Evolutionary conservation across 148 eudicot species (phyloP).

Genomic region (Diospyros kaki): DNA sequence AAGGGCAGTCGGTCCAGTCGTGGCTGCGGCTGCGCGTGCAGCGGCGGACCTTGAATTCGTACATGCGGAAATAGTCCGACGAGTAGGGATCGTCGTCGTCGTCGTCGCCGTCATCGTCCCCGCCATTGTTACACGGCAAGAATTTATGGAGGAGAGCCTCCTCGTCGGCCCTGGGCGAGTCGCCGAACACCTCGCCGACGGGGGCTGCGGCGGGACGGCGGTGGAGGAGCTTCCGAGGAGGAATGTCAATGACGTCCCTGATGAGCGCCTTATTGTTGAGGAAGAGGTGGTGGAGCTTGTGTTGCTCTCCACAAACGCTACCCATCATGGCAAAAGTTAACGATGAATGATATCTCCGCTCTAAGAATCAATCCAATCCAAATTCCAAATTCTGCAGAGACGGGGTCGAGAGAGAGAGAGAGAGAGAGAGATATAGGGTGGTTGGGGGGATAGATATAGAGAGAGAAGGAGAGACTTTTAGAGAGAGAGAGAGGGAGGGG

Average conservation of each 20-base stretch:
- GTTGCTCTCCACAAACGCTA: conserved; percentile 45
- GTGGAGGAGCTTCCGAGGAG: conserved; percentile 58
- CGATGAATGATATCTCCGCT: too few relatives aligned
- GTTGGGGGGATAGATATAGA: neutral
- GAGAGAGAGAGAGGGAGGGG: conserved; percentile 9
- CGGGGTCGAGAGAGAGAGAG: neutral
- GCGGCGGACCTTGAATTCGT: conserved; percentile 85
- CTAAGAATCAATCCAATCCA: too few relatives aligned
- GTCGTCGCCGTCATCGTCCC: conserved; percentile 34
- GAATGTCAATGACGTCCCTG: conserved; percentile 58
- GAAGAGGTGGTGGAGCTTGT: conserved; percentile 42
- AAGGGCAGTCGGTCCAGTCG: conserved; percentile 96
- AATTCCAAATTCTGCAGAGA: conserved; percentile 16
- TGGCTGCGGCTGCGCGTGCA: conserved; percentile 74
- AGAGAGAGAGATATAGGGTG: neutral
- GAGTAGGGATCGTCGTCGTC: conserved; percentile 68
- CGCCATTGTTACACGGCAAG: conserved; percentile 36
- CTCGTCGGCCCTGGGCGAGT: conserved; percentile 23
- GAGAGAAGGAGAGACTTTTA: conserved; percentile 4
- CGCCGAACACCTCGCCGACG: conserved; percentile 2
- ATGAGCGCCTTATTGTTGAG: conserved; percentile 33
- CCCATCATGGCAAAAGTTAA: conserved; percentile 26
- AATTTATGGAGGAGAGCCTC: conserved; percentile 44
- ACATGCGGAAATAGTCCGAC: conserved; percentile 75
- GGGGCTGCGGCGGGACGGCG: conserved; percentile 23